Base-by-base conservation (phyloP, 1,284 basidiomycete genomes). In the Ganoderma resinaceum region DNA sequence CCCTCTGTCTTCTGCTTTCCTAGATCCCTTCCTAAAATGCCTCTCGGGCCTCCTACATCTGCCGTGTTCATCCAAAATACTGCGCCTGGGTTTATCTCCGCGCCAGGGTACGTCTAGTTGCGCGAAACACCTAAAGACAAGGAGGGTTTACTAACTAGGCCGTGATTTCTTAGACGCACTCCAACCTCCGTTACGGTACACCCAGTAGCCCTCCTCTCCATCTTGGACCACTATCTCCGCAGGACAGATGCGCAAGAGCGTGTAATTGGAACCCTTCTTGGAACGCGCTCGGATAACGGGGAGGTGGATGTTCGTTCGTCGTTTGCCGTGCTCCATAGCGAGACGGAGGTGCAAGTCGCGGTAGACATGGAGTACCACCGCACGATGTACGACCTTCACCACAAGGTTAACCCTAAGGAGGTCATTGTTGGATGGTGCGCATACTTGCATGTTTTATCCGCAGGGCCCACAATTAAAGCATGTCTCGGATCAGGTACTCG, bases 361-460 rank as follows among this genome's bases (percentile, higher is more conserved):
- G 93, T 98, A 70, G 97, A 99, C 80, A 95, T 96, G 89, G 96
- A 98, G 70, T 97, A 98, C 82, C 96, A 98, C 80, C 91, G 92
- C 73, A 90, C 91, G 64, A 96, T 99, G 94, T 94, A 94, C 77
- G 96, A 98, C 72, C 86, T 99, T 66, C 92, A 94, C 78, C 89
- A 92, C 76, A 93, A 91, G 76, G 93, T 95, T 16, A 91, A 90
- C 77, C 91, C 94, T 18, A 93, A 93, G 77, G 95, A 97, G 78
- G 88, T 91, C 63, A 95, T 97, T 72, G 93, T 97, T 57, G 95
- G 95, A 71, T 97, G 95, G 95, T 95, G 75, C 69, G 90, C 83
- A 60, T 14, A 2, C 29, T 20, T 53, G 9, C 23, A n/a, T 12
- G n/a, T 14, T 3, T 3, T 12, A 20, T 38, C 26, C 5, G 23